Evolutionary conservation across 2,329 filamentous ascomycete genomes (phyloP), one percentile per base, ranked within the genome.

Genomic region (Exophiala lecanii-corni): DNA sequence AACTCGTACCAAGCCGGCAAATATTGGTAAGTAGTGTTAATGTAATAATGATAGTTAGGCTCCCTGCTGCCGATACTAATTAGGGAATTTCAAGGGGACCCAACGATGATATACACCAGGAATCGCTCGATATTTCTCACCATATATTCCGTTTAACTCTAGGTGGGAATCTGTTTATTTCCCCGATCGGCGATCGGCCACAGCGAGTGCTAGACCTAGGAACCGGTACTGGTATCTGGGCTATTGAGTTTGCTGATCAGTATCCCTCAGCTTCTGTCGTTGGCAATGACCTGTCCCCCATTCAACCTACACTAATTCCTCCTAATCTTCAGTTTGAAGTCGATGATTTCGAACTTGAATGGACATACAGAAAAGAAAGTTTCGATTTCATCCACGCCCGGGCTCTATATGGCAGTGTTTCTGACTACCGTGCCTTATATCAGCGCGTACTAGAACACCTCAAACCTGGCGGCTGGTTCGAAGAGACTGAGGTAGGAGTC

Each of bases 251-350:
- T 34, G 61, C 58, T 38, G 49, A 68, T 52, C 30, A 62, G 31
- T 56, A 64, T 43, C 64, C 65, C 5, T 57, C 56, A 17, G 66
- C 70, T 10, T 55, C 59, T 18, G 64, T 76, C 28, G 65, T 64
- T 3, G 72, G 71, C 28, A 68, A 64, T 16, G 71, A 74, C 51
- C 64, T 74, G 34, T 70, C 66, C 1, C 70, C 71, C 26, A 74
- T 73, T 36, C 72, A 74, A 49, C 72, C 72, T 3, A 57, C 59
- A 43, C 68, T 66, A 60, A 54, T 62, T 2, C 62, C 60, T 9
- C 57, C 59, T 2, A 63, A 62, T 36, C 49, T 62, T 6, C 51
- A 49, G 10, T 65, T 65, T 39, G 23, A 60, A 3, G 52, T 64
- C 2, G 59, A 63, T 23, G 62, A 65, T 25, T 59, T 58, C 23